phyloP scores from a whole-genome alignment of 305 asterid species.

The Petunia hybrid region DNA sequence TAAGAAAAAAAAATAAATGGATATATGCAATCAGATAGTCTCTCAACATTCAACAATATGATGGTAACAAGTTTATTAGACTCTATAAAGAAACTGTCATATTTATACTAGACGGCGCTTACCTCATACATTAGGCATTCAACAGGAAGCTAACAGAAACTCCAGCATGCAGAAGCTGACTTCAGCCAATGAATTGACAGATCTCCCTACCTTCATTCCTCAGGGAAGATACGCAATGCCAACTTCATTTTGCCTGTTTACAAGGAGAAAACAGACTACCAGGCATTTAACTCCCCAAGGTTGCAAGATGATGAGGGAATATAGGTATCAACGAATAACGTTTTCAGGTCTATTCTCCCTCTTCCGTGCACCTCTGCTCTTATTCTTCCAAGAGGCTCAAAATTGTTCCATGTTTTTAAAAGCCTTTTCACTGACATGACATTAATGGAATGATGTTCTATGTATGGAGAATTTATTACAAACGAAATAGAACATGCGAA shows the following conservation, averaged over 20 bases:
- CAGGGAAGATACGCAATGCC: not conserved
- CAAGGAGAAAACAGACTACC: not conserved
- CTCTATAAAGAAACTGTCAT: not conserved
- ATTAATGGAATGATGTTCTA: not conserved
- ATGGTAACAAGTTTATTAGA: not conserved
- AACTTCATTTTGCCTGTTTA: not conserved
- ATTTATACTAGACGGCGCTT: not conserved
- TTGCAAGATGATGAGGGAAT: not conserved
- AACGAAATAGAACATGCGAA: not conserved
- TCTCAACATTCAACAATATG: not conserved
- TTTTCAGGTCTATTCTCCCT: not conserved
- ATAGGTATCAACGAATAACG: not conserved
- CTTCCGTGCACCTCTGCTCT: not conserved
- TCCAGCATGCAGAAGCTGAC: not conserved
- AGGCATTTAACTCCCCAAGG: not conserved
- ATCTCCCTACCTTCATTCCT: constrained; percentile 19
- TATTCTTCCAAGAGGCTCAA: not conserved
- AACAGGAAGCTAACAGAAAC: too few species aligned
- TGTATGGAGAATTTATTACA: not conserved
- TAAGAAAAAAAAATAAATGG: not conserved
- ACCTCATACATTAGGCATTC: not conserved
- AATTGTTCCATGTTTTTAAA: not conserved
- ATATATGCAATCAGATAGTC: not conserved
- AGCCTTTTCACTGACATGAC: not conserved
- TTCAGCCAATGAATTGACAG: not conserved